Conservation (phyloP, 345 rosid species). For the Populus alba region DNA sequence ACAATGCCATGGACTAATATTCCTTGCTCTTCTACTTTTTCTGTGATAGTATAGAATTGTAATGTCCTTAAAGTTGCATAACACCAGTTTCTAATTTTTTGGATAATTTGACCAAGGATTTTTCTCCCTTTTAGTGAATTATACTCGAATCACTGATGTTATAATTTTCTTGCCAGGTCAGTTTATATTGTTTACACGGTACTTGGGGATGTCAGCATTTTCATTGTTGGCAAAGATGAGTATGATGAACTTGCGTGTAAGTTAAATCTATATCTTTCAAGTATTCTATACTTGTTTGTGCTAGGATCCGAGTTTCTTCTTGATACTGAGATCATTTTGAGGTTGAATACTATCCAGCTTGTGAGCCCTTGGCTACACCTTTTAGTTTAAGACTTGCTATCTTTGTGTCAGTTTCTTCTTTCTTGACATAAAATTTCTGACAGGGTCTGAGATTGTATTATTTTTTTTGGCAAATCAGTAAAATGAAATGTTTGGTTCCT, state of each 20-base stretch:
- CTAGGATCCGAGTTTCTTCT: neutral
- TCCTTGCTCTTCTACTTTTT: neutral
- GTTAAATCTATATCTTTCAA: constrained; percentile 23
- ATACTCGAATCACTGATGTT: neutral
- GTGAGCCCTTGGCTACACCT: neutral
- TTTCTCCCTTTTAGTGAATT: neutral
- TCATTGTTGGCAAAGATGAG: constrained; percentile 88
- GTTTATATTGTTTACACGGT: constrained; percentile 88
- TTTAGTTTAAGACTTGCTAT: neutral
- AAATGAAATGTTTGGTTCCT: neutral
- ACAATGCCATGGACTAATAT: neutral
- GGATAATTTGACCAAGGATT: neutral
- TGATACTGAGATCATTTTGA: neutral
- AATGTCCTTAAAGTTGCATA: neutral
- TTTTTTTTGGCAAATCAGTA: neutral
- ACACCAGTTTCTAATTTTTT: neutral
- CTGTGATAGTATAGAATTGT: no score
- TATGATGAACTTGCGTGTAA: constrained; percentile 98
- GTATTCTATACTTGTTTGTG: constrained; percentile 3
- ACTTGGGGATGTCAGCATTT: constrained; percentile 92
- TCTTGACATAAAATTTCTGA: neutral
- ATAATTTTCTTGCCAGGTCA: constrained; percentile 49
- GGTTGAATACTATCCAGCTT: neutral
- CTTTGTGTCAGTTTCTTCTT: neutral
- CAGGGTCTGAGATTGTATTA: neutral